These are phyloP conservation scores for Ophiostoma perfectum DNA, from an alignment of 2,329 filamentous ascomycete species.

Conservation along the genomic window DNA sequence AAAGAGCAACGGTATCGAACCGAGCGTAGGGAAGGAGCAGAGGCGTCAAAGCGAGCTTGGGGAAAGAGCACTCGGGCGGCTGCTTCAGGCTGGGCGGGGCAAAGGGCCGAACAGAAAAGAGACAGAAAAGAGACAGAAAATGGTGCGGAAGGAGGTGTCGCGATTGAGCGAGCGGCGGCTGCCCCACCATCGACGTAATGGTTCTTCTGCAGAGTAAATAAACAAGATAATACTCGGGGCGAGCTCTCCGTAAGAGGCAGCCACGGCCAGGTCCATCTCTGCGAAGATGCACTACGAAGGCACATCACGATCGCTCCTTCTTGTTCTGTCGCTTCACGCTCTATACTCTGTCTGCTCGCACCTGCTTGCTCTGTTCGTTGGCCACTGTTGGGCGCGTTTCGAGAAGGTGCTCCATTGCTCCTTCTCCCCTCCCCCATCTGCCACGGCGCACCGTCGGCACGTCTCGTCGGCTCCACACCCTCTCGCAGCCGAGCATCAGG, in stretches of 20 bases:
- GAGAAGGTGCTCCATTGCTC: conserved; percentile 7
- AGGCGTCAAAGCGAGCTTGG: too few relatives aligned
- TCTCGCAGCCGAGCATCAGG: not conserved
- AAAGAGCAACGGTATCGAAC: not conserved
- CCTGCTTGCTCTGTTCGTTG: not conserved
- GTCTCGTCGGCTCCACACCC: conserved; percentile 10
- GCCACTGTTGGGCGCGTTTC: conserved; percentile 3
- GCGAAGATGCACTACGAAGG: too few relatives aligned
- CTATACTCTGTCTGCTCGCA: too few relatives aligned
- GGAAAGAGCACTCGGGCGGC: too few relatives aligned
- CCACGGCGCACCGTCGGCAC: conserved; percentile 7
- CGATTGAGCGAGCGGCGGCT: not conserved
- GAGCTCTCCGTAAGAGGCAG: not conserved
- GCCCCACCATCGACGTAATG: conserved; percentile 25
- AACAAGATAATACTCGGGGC: not conserved
- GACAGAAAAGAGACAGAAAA: not conserved
- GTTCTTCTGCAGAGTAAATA: conserved; percentile 1
- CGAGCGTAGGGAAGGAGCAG: too few relatives aligned
- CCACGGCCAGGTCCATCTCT: too few relatives aligned
- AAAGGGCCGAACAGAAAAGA: conserved; percentile 17
- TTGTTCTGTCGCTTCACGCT: not conserved
- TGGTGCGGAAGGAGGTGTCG: conserved; percentile 4
- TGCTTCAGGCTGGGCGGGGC: conserved; percentile 17
- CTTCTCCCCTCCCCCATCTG: not conserved
- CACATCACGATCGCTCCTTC: not conserved